Percentiles rank a stretch among this genome's conserved stretches.
Evolutionary conservation across 2,329 filamentous ascomycete species (phyloP).

Genomic region (Scleromitrula shiraiana): DNA sequence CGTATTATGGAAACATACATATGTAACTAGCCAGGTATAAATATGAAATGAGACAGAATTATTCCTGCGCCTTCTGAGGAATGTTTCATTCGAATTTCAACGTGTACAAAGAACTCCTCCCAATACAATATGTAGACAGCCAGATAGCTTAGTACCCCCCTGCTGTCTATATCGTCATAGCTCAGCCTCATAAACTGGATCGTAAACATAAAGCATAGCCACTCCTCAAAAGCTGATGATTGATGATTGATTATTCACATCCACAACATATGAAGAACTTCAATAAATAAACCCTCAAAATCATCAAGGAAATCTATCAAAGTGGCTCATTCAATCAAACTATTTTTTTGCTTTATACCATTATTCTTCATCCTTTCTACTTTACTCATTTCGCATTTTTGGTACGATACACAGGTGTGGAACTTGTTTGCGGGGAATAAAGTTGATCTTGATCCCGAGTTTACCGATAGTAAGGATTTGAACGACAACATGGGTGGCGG

Average conservation of each 20-base stretch:
- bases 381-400: constrained; percentile 16
- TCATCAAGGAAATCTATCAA: constrained; percentile 11
- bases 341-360: constrained; percentile 14
- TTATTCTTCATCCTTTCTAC: constrained; percentile 16
- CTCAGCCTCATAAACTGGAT: constrained; percentile 16
- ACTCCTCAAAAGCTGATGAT: constrained; percentile 4
- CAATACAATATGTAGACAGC: too few relatives aligned
- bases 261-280: not conserved
- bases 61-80: constrained; percentile 1
- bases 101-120: constrained; percentile 9
- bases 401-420: constrained; percentile 8
- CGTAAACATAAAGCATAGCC: not conserved
- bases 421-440: not conserved
- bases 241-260: not conserved
- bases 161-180: constrained; percentile 7
- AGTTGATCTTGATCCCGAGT: not conserved
- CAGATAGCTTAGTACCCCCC: not conserved
- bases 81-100: not conserved
- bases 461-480: not conserved
- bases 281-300: not conserved
- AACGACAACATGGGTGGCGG: constrained; percentile 3
- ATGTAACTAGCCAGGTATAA: too few relatives aligned
- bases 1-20: too few relatives aligned
- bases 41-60: too few relatives aligned
- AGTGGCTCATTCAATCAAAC: constrained; percentile 17